Percentiles rank a stretch among this genome's conserved stretches.
These are phyloP conservation scores for Euphorbia celastroides DNA, from an alignment of 441 rosid genomes.

Conservation along the genomic window DNA sequence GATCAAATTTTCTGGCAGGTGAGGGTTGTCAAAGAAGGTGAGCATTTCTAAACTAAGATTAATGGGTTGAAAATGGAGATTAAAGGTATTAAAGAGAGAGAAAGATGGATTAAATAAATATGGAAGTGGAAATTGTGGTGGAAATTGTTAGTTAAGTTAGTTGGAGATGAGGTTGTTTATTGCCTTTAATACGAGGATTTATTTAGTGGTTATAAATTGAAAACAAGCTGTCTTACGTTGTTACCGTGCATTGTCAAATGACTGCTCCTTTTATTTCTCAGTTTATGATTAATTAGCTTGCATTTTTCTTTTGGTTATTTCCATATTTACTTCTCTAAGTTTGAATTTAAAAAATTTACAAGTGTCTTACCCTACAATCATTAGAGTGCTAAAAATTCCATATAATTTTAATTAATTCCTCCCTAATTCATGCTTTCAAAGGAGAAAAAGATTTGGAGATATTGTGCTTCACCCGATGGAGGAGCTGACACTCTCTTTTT, in stretches of 20 bases:
- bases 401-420: too few relatives aligned
- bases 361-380: too few relatives aligned
- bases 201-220: slow-evolving; percentile 3
- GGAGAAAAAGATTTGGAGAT: too few relatives aligned
- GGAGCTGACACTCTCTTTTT: too few relatives aligned
- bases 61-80: slow-evolving; percentile 12
- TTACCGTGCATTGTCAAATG: not conserved
- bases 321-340: too few relatives aligned
- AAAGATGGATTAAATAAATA: not conserved
- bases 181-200: slow-evolving; percentile 36
- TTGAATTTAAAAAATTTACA: too few relatives aligned
- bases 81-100: slow-evolving; percentile 12
- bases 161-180: slow-evolving; percentile 16
- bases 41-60: slow-evolving; percentile 19
- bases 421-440: too few relatives aligned
- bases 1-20: slow-evolving; percentile 28
- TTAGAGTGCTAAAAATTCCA: too few relatives aligned
- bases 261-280: too few relatives aligned
- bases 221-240: not conserved
- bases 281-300: too few relatives aligned
- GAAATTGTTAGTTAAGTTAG: slow-evolving; percentile 28
- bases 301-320: too few relatives aligned
- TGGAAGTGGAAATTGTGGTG: slow-evolving; percentile 7
- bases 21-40: slow-evolving; percentile 34
- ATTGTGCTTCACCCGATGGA: too few relatives aligned